Evolutionary conservation across 441 rosid genomes (phyloP).

Genomic region (Syzygium malaccense): DNA sequence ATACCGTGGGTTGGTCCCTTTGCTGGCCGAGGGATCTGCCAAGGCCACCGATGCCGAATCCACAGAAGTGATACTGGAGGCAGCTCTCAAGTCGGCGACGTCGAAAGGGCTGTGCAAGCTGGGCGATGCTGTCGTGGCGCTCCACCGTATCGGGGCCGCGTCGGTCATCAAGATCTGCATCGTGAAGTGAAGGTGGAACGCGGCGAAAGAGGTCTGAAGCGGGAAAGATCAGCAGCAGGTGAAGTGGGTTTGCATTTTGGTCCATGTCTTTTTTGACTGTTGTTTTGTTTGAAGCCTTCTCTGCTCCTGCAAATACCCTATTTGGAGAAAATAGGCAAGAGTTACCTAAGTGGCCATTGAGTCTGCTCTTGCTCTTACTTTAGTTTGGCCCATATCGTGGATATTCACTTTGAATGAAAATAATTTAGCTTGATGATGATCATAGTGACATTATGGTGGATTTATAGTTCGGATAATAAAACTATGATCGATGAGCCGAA

Average conservation of each 20-base stretch:
- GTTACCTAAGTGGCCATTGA: neutral
- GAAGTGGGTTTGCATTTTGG: neutral
- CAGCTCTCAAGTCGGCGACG: constrained; percentile 66
- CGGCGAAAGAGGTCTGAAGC: neutral
- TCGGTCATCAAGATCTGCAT: constrained; percentile 90
- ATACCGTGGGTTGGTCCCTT: constrained; percentile 72
- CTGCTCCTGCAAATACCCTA: neutral
- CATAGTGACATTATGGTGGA: neutral
- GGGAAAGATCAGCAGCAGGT: neutral
- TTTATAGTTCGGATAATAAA: neutral
- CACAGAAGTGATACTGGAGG: constrained; percentile 69
- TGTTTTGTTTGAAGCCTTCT: neutral
- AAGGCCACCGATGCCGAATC: constrained; percentile 92
- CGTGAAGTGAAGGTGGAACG: constrained; percentile 41
- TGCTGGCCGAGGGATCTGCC: constrained; percentile 86
- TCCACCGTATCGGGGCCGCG: constrained; percentile 86
- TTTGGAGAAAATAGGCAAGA: neutral
- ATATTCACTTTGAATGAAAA: neutral
- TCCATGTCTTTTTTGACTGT: neutral
- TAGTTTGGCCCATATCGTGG: neutral
- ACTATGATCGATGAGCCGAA: neutral
- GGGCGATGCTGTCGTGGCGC: constrained; percentile 77
- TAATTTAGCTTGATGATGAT: neutral
- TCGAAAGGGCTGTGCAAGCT: constrained; percentile 50
- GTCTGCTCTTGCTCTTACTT: neutral